A percentile compares a stretch with the other conserved stretches of the same genome.
Evolutionary conservation across 1,284 basidiomycete genomes (phyloP).

Genomic region (Gymnopus androsaceus): DNA sequence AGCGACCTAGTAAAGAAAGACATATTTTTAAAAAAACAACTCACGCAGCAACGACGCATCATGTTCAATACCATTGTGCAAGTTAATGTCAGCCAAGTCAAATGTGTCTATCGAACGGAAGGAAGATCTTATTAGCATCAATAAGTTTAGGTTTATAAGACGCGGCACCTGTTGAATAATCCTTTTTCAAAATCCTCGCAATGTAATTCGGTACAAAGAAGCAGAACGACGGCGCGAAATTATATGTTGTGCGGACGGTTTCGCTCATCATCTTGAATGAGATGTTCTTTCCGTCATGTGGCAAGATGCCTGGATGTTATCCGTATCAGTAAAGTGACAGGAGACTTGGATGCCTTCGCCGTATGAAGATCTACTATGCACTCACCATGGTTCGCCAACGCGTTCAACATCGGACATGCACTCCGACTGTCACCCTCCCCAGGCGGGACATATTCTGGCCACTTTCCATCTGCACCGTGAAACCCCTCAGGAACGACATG

Average conservation of each 20-base stretch:
- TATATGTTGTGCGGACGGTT: constrained; percentile 57
- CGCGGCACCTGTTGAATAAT: constrained; percentile 52
- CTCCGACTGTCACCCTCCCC: constrained; percentile 64
- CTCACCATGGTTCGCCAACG: constrained; percentile 75
- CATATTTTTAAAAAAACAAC: constrained; percentile 32
- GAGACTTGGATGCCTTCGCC: not conserved
- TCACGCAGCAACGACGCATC: constrained; percentile 71
- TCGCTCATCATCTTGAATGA: constrained; percentile 57
- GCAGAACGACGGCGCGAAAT: constrained; percentile 69
- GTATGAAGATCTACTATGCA: constrained; percentile 4
- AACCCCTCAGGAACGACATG: constrained; percentile 57
- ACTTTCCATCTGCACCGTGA: constrained; percentile 63
- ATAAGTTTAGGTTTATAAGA: too few relatives aligned
- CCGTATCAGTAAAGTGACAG: too few relatives aligned
- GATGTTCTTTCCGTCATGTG: constrained; percentile 67
- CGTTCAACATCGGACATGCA: constrained; percentile 72
- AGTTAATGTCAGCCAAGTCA: constrained; percentile 62
- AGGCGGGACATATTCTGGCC: constrained; percentile 66
- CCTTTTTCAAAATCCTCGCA: constrained; percentile 56
- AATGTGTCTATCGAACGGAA: too few relatives aligned
- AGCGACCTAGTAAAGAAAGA: too few relatives aligned
- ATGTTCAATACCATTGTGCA: constrained; percentile 80
- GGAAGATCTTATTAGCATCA: too few relatives aligned
- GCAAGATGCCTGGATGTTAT: constrained; percentile 56
- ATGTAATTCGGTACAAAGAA: constrained; percentile 61